Conservation (phyloP, 345 rosid genomes). For the Pugionium dolabratum region DNA sequence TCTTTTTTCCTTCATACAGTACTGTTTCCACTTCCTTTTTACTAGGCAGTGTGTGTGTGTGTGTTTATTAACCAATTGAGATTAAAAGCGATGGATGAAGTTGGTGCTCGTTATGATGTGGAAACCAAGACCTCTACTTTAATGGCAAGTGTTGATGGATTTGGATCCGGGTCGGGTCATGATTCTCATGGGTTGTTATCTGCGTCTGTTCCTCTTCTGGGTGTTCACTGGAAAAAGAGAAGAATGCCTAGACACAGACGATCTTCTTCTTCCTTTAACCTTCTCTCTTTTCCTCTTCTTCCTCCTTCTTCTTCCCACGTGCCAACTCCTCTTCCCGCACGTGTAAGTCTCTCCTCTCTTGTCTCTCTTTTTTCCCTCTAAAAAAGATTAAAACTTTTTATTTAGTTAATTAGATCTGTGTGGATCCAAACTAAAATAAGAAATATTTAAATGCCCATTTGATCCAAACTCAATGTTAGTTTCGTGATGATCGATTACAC, state of each 20-base stretch:
- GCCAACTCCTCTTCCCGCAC: conserved; percentile 50
- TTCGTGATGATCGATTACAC: conserved; percentile 27
- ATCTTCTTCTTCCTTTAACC: conserved; percentile 57
- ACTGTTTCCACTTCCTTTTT: conserved; percentile 29
- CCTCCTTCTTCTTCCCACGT: conserved; percentile 40
- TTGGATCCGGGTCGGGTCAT: conserved; percentile 48
- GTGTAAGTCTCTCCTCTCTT: conserved; percentile 54
- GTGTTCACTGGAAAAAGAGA: conserved; percentile 77
- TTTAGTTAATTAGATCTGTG: neutral
- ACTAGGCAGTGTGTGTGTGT: conserved; percentile 19
- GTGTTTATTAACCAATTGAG: conserved; percentile 41
- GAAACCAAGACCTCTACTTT: conserved; percentile 59
- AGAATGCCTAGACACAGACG: conserved; percentile 89
- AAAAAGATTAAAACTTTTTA: neutral
- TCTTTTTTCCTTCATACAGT: conserved; percentile 28
- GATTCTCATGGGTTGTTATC: conserved; percentile 40
- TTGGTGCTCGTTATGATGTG: conserved; percentile 39
- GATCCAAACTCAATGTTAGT: conserved; percentile 4
- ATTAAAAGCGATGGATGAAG: conserved; percentile 40
- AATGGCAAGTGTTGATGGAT: conserved; percentile 56
- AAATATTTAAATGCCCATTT: neutral
- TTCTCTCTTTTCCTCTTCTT: conserved; percentile 46
- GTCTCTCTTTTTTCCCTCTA: neutral
- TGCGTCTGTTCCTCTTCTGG: conserved; percentile 51
- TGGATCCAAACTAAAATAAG: conserved; percentile 1